A percentile compares a stretch with the other conserved stretches of the same genome.
Evolutionary conservation across 2,329 filamentous ascomycete species (phyloP).

Genomic region (Cladosporium sp.): DNA sequence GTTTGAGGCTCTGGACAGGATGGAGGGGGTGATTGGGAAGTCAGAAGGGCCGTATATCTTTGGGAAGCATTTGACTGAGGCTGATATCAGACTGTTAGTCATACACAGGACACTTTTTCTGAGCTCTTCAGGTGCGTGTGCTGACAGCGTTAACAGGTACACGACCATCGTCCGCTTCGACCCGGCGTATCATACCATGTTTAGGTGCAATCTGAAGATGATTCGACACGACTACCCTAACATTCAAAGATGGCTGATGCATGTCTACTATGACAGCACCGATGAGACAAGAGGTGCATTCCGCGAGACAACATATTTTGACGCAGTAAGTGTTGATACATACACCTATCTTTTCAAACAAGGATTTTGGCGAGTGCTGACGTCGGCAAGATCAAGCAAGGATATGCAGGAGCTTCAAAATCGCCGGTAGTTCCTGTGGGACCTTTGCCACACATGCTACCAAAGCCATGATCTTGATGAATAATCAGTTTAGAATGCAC

Average conservation of each 20-base stretch:
- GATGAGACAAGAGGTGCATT: constrained; percentile 41
- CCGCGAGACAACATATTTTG: constrained; percentile 42
- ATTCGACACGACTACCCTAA: constrained; percentile 57
- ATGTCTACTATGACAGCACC: constrained; percentile 45
- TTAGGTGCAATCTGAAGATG: constrained; percentile 66
- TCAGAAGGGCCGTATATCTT: constrained; percentile 64
- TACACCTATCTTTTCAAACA: background rate
- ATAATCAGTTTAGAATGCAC: background rate
- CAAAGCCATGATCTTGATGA: background rate
- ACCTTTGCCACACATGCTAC: constrained; percentile 11
- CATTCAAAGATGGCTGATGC: constrained; percentile 44
- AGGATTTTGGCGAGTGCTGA: background rate
- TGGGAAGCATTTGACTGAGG: constrained; percentile 71
- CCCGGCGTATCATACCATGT: constrained; percentile 78
- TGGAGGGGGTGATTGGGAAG: constrained; percentile 64
- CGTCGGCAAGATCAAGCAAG: constrained; percentile 7
- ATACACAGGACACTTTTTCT: background rate
- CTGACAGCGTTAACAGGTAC: constrained; percentile 25
- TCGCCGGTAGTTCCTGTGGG: constrained; percentile 6
- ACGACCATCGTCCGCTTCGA: constrained; percentile 72
- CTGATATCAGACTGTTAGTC: constrained; percentile 66
- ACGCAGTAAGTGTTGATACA: constrained; percentile 19
- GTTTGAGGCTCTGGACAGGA: constrained; percentile 71
- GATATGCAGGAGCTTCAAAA: constrained; percentile 7
- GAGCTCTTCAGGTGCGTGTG: background rate